Evolutionary conservation across 1,139 yeast genomes (phyloP), one percentile per base, ranked within the genome.

Genomic region (Saccharomycopsis hybrid): DNA sequence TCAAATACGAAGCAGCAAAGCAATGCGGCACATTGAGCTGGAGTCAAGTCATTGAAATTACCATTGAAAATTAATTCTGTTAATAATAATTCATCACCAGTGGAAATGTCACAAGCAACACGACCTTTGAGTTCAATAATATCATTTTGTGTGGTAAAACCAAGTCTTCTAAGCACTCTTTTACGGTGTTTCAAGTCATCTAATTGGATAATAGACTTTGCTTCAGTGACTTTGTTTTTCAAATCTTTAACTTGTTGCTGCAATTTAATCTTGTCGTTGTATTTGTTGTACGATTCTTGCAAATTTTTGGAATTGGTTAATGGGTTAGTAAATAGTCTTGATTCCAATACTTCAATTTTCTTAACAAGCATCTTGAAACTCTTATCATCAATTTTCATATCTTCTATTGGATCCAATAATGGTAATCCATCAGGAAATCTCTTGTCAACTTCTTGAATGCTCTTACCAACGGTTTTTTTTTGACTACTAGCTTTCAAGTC

Each of bases 1-100:
- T 92, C 97, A 76, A 92, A 94, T 2, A 94, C 97, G 69, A 92
- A 92, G 66, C 97, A 88, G 38, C 97, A 88, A 49, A 94, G 69
- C 48, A 94, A 68, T 0, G 97, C 89, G 5, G 97, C 97, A 65
- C 95, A 82, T 64, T 89, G 97, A 60, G 87, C 96, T 2, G 96
- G 83, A 2, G 80, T 74, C 56, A 94, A 71, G 47, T 88, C 96
- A 60, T 83, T 89, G 69, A 92, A 92, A 38, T 85, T 85, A 75
- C 98, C 98, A 62, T 89, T 88, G 73, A 92, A 92, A 39, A 94
- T 85, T 59, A 92, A 72, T 65, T 94, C 98, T 0, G 97, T 90
- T 47, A 92, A 70, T 56, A 92, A 66, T 52, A 92, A 71, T 66
- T 89, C 97, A 65, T 89, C 96, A 54, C 98, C 98, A 30, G 95